Evolutionary conservation across 768 basidiomycete species (phyloP), one percentile per base, ranked within the genome.

Genomic region (Leccinum barrowsii): DNA sequence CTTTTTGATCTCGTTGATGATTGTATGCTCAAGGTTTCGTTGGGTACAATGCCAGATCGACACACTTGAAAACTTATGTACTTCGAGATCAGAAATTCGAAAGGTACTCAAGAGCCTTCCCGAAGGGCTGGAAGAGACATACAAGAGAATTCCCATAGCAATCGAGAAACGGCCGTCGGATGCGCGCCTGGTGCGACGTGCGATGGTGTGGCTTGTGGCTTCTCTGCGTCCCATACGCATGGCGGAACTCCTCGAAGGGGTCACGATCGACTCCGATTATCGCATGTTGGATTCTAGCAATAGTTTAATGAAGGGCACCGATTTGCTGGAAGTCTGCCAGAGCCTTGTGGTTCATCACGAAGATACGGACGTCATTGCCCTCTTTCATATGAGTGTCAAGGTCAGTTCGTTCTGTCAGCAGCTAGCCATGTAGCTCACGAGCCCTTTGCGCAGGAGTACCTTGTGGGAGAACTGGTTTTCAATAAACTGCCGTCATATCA

Each of bases 11-110:
- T 3, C 13, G 37, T 47, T 54, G 19, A 62, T 28, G 2, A 11
- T 4, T 30, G 7, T 24, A 8, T 46, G 0, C 5, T n/a, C 10
- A 24, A 63, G 62, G 62, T 63, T 63, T 40, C 53, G 61, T 22
- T 63, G 61, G 62, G 62, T 63, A 8, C 62, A 63, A 24, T 60
- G 62, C 6, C 62, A 63, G 54, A 64, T 64, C 6, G 62, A 63
- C 48, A 53, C 54, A 0, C 62, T 64, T 3, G 54, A 52, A 13
- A 34, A 37, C 30, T 30, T 11, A 4, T 60, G 58, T 44, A 12
- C 30, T 1, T 50, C 54, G 0, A 26, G 24, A 28, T 24, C 21
- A 0, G 52, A 54, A 13, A 58, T 67, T 52, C 35, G 55, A 2
- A 28, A 3, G 5, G 55, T 47, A 4, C 60, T 64, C 5, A 10